Evolutionary conservation across 2,329 filamentous ascomycete species (phyloP).

Genomic region (Alternaria arbusti): DNA sequence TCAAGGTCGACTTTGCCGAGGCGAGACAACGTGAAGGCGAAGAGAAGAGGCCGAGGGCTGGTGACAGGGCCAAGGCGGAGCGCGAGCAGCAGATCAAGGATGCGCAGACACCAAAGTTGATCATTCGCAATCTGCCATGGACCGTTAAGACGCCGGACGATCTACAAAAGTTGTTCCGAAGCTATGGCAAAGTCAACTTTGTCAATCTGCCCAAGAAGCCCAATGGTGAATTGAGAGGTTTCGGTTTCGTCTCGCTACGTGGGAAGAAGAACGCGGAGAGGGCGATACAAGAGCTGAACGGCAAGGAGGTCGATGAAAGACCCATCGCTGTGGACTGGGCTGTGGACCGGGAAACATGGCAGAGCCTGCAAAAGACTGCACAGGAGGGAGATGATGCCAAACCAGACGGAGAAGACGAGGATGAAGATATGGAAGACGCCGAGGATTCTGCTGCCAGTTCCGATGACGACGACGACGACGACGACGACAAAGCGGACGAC

Average conservation of each 20-base stretch:
- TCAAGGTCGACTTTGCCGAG: conserved; percentile 88
- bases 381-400: conserved; percentile 52
- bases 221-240: conserved; percentile 73
- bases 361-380: conserved; percentile 60
- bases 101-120: conserved; percentile 77
- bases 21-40: conserved; percentile 72
- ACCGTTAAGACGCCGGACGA: conserved; percentile 88
- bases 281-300: conserved; percentile 84
- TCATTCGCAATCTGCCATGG: conserved; percentile 95
- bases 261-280: conserved; percentile 90
- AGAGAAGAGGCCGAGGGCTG: conserved; percentile 50
- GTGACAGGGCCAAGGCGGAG: conserved; percentile 68
- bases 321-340: conserved; percentile 95
- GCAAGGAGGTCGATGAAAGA: conserved; percentile 86
- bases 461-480: conserved; percentile 40
- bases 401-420: conserved; percentile 48
- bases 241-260: conserved; percentile 89
- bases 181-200: conserved; percentile 90
- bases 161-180: conserved; percentile 77
- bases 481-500: conserved; percentile 49
- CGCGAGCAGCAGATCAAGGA: conserved; percentile 67
- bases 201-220: conserved; percentile 82
- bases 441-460: conserved; percentile 46
- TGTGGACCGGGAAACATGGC: conserved; percentile 88
- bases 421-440: conserved; percentile 46